Conservation (phyloP, 192 early-diverging fungal species). For the Coemansia sp. region DNA sequence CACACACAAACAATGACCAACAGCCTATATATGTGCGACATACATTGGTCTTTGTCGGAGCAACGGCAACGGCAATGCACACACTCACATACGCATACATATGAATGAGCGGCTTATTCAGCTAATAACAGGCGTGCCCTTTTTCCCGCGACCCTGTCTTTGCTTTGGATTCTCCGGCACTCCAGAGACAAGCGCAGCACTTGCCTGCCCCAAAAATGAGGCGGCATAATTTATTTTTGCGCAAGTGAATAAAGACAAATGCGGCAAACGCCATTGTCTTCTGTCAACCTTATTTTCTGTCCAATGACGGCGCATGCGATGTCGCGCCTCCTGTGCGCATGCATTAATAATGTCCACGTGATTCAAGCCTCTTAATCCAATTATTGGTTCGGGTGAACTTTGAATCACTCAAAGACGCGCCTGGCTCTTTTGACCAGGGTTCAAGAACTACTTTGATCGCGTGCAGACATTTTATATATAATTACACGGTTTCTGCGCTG, state of each 20-base stretch:
- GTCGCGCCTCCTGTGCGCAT: neutral
- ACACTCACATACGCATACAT: neutral
- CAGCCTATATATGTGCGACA: constrained; percentile 1
- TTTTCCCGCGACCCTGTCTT: neutral
- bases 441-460: neutral
- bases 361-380: neutral
- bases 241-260: neutral
- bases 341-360: neutral
- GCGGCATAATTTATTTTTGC: neutral
- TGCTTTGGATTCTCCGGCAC: neutral
- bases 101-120: neutral
- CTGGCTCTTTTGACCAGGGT: neutral
- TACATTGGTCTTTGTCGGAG: neutral
- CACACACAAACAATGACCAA: neutral
- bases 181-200: no score
- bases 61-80: constrained; percentile 2
- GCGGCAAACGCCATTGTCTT: neutral
- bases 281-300: neutral
- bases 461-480: neutral
- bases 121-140: neutral
- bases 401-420: neutral
- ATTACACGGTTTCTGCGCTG: neutral
- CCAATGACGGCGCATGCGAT: constrained; percentile 1
- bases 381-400: neutral
- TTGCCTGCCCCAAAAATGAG: neutral